Percentiles rank a stretch among this genome's conserved stretches.
Conservation (phyloP, 345 rosid species). For the rapeseed (Brassica napus) region DNA sequence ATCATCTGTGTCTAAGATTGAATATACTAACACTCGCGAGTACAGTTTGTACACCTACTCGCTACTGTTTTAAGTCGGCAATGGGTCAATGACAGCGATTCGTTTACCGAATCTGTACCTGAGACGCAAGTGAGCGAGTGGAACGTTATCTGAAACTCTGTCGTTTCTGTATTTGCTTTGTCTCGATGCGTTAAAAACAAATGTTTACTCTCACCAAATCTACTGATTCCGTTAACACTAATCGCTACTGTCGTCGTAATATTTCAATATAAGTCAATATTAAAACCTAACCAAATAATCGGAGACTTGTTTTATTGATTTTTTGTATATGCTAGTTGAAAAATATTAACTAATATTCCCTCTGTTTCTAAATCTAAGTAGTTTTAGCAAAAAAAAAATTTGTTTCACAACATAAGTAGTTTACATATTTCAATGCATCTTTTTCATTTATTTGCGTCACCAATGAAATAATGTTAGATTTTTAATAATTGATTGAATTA, state of each 20-base stretch:
- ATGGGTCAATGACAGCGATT: not conserved
- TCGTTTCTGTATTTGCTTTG: slow-evolving; percentile 26
- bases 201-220: slow-evolving; percentile 13
- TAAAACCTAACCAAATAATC: not conserved
- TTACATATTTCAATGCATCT: too few relatives aligned
- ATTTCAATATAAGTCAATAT: not conserved
- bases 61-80: not conserved
- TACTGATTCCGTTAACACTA: slow-evolving; percentile 1
- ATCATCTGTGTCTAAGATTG: not conserved
- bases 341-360: too few relatives aligned
- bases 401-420: too few relatives aligned
- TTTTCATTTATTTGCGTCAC: too few relatives aligned
- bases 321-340: too few relatives aligned
- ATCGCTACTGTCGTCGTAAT: not conserved
- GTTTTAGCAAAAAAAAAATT: too few relatives aligned
- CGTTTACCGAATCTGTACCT: not conserved
- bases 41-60: not conserved
- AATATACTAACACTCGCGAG: not conserved
- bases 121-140: slow-evolving; percentile 25
- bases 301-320: not conserved
- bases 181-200: not conserved
- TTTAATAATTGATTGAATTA: too few relatives aligned
- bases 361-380: too few relatives aligned
- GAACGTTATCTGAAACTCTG: not conserved
- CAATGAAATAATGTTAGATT: too few relatives aligned